These are phyloP conservation scores for Phialophora tarda DNA, from an alignment of 2,329 filamentous ascomycete genomes.

Conservation along the genomic window DNA sequence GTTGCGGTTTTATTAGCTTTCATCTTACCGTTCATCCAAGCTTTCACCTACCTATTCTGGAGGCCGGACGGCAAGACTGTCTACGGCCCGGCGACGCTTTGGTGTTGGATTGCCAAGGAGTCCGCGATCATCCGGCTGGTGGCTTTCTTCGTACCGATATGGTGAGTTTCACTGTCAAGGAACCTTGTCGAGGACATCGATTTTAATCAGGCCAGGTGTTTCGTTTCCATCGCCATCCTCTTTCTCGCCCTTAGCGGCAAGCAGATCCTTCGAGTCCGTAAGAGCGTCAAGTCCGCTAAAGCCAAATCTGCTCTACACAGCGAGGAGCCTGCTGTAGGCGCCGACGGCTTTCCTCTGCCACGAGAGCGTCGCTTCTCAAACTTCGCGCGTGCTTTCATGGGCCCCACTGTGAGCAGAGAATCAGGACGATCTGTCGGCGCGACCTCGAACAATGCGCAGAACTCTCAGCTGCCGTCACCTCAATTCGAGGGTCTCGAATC, in stretches of 20 bases:
- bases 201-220: slow-evolving; percentile 10
- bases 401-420: neutral
- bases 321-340: neutral
- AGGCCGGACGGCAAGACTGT: slow-evolving; percentile 29
- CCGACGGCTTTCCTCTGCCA: neutral
- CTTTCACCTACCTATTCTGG: slow-evolving; percentile 29
- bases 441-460: neutral
- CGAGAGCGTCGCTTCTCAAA: slow-evolving; percentile 23
- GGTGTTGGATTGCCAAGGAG: slow-evolving; percentile 34
- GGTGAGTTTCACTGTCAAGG: slow-evolving; percentile 14
- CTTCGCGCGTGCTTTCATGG: slow-evolving; percentile 17
- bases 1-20: slow-evolving; percentile 28
- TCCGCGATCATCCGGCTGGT: slow-evolving; percentile 26
- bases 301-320: slow-evolving; percentile 13
- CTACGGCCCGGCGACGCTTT: slow-evolving; percentile 31
- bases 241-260: slow-evolving; percentile 33
- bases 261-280: slow-evolving; percentile 26
- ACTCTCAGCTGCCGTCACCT: neutral
- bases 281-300: slow-evolving; percentile 25
- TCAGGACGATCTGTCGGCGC: neutral
- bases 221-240: slow-evolving; percentile 23
- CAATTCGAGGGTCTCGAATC: slow-evolving; percentile 17
- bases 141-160: slow-evolving; percentile 32
- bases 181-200: neutral
- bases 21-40: slow-evolving; percentile 24